Conservation (phyloP, 805 yeast genomes). For the Hanseniaspora taiwanica region DNA sequence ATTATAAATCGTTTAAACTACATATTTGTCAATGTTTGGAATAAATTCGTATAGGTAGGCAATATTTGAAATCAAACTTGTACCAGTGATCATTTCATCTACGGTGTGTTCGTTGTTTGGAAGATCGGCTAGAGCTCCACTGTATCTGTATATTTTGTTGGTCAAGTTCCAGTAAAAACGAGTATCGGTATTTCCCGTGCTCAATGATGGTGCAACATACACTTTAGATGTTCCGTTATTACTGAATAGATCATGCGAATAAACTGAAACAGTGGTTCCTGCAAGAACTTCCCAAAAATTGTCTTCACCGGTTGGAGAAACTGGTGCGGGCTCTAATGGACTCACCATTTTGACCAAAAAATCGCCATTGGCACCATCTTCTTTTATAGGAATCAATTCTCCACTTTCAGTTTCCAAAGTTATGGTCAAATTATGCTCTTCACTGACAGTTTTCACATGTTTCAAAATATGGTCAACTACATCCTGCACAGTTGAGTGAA, state of each 20-base stretch:
- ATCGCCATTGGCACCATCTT: slow-evolving; percentile 27
- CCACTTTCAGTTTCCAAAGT: slow-evolving; percentile 20
- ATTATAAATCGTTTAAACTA: too few relatives aligned
- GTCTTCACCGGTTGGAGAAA: slow-evolving; percentile 31
- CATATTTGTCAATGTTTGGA: background rate
- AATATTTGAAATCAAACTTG: slow-evolving; percentile 7
- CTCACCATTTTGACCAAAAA: slow-evolving; percentile 24
- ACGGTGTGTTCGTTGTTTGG: slow-evolving; percentile 9
- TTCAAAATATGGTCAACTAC: slow-evolving; percentile 25
- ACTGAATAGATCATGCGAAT: slow-evolving; percentile 3
- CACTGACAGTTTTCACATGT: slow-evolving; percentile 29
- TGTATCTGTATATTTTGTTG: slow-evolving; percentile 40
- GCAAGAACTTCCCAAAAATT: slow-evolving; percentile 40
- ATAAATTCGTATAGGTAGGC: slow-evolving; percentile 8
- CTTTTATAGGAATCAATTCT: slow-evolving; percentile 7
- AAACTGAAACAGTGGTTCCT: slow-evolving; percentile 29
- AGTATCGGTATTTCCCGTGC: slow-evolving; percentile 50
- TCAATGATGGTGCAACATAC: slow-evolving; percentile 6
- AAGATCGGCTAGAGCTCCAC: slow-evolving; percentile 5
- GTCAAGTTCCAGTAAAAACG: slow-evolving; percentile 45
- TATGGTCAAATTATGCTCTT: slow-evolving; percentile 33
- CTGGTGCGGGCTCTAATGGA: slow-evolving; percentile 37
- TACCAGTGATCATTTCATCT: slow-evolving; percentile 8
- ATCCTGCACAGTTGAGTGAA: slow-evolving; percentile 31
- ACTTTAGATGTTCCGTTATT: slow-evolving; percentile 4